A percentile compares a stretch with the other conserved stretches of the same genome.
Evolutionary conservation across 2,329 filamentous ascomycete species (phyloP).

Genomic region (Phoma sp.): DNA sequence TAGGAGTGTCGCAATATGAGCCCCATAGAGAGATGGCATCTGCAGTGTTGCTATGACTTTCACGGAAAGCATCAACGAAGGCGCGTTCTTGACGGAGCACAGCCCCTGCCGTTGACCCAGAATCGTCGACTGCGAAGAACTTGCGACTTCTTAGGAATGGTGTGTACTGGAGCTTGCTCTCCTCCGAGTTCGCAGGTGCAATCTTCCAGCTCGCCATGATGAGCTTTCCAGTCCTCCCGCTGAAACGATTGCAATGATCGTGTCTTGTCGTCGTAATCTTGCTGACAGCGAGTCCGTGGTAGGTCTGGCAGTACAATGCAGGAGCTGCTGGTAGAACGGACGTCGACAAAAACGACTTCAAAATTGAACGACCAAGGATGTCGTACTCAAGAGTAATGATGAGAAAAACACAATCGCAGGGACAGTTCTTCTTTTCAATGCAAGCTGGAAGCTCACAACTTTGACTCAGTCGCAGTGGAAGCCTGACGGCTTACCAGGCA

Average conservation of each 20-base stretch:
- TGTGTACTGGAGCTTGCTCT: slow-evolving; percentile 15
- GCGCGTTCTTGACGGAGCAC: slow-evolving; percentile 25
- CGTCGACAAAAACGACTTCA: neutral
- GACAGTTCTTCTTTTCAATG: neutral
- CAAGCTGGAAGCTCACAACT: neutral
- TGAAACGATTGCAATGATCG: neutral
- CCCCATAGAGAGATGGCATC: slow-evolving; percentile 34
- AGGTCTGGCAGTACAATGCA: too few relatives aligned
- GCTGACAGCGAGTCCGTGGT: neutral
- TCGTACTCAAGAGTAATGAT: neutral
- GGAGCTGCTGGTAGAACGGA: too few relatives aligned
- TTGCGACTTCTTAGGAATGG: slow-evolving; percentile 26
- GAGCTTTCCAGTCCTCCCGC: neutral
- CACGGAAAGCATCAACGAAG: slow-evolving; percentile 25
- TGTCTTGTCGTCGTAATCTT: neutral
- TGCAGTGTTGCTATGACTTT: slow-evolving; percentile 7
- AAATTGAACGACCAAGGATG: neutral
- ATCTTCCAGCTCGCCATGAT: slow-evolving; percentile 28
- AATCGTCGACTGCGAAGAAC: slow-evolving; percentile 45
- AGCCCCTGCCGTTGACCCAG: slow-evolving; percentile 32
- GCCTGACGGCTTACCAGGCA: slow-evolving; percentile 9
- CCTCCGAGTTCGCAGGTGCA: slow-evolving; percentile 8
- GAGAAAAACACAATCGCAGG: neutral
- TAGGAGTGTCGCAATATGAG: slow-evolving; percentile 23
- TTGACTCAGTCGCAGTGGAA: slow-evolving; percentile 2